These are phyloP conservation scores for Mycena vitilis DNA, from an alignment of 768 basidiomycete species.

Conservation along the genomic window DNA sequence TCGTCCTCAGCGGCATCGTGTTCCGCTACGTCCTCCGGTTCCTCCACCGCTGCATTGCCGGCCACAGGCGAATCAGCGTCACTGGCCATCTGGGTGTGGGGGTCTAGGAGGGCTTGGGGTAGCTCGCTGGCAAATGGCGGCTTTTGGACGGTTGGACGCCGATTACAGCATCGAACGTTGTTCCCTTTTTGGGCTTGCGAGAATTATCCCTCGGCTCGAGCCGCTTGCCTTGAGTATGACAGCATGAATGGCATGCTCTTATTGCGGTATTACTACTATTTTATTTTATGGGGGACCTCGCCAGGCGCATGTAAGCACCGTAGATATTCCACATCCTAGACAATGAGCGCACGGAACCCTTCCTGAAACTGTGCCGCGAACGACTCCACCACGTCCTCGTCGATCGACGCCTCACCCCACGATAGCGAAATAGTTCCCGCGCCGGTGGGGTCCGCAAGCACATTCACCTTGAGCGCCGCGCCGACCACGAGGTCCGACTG, in stretches of 20 bases:
- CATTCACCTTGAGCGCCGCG: slow-evolving; percentile 46
- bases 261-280: too few species aligned
- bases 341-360: slow-evolving; percentile 13
- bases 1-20: slow-evolving; percentile 1
- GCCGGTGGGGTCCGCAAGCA: slow-evolving; percentile 42
- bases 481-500: slow-evolving; percentile 45
- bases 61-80: slow-evolving; percentile 6
- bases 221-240: too few species aligned
- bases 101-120: not conserved
- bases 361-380: slow-evolving; percentile 39
- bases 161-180: slow-evolving; percentile 21
- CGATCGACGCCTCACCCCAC: slow-evolving; percentile 42
- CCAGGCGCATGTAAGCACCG: too few species aligned
- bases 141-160: not conserved
- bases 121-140: slow-evolving; percentile 8
- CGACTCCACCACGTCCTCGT: slow-evolving; percentile 36
- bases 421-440: slow-evolving; percentile 34
- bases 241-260: too few species aligned
- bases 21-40: not conserved
- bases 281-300: too few species aligned
- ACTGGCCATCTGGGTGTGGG: slow-evolving; percentile 3
- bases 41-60: not conserved
- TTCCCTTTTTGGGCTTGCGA: slow-evolving; percentile 16
- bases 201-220: too few species aligned
- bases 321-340: not conserved